Base-by-base conservation (phyloP, 805 yeast genomes). In the Starmerella roubikii region DNA sequence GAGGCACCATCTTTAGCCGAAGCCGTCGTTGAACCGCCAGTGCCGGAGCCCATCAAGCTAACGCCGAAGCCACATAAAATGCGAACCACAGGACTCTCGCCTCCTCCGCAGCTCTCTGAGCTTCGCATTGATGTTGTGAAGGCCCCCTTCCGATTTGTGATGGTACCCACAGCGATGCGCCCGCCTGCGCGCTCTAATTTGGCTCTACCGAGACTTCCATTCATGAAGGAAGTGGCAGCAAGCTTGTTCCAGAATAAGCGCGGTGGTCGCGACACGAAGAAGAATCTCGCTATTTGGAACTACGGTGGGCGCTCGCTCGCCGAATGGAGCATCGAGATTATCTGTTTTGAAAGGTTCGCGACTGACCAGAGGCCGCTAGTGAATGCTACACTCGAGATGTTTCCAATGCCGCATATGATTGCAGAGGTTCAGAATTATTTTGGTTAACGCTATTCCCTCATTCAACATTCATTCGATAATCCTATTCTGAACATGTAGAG, bases 371-470 rank as follows among this genome's bases (percentile, higher is more conserved):
- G 45, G 8, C 43, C 52, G 16, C 42, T 49, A 1, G 55, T 52
- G 32, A 56, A 55, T 30, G 46, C 58, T 23, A 58, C 55, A 11
- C 13, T 38, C 20, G 41, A 38, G 22, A 37, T 30, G 39, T 31
- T 40, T 10, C 35, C 34, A 4, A 55, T 57, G 45, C 66, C 66
- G 21, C 57, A 59, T 38, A 37, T 61, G 38, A 54, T 58, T 2
- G 60, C 64, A 3, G 66, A 61, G 40, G 54, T 59, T 17, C 61
- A n/a, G n/a, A n/a, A n/a, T n/a, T n/a, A n/a, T n/a, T n/a, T n/a
- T n/a, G n/a, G n/a, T n/a, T n/a, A n/a, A n/a, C n/a, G n/a, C n/a
- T n/a, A n/a, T n/a, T n/a, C n/a, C n/a, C n/a, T n/a, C n/a, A n/a
- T n/a, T n/a, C n/a, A n/a, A n/a, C n/a, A n/a, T n/a, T n/a, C n/a